phyloP scores from a whole-genome alignment of 352 stramenopile genomes.

The Thraustotheca clavata region DNA sequence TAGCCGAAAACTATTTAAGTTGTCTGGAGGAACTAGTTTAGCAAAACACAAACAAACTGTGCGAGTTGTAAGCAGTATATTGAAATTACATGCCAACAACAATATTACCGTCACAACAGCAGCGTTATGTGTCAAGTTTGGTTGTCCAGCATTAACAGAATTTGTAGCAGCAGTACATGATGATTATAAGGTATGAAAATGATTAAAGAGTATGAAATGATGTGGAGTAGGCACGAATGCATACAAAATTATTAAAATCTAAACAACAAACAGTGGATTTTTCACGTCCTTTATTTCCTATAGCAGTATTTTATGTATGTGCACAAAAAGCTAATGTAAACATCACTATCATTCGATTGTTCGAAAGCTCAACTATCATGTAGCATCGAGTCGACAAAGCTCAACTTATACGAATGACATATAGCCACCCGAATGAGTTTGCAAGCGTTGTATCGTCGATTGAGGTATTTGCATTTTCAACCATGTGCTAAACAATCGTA shows the following conservation, averaged over 20 bases:
- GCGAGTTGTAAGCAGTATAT: slow-evolving; percentile 3
- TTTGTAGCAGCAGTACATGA: slow-evolving; percentile 17
- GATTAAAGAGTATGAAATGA: too few relatives aligned
- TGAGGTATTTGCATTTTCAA: background rate
- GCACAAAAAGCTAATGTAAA: slow-evolving; percentile 12
- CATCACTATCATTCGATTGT: background rate
- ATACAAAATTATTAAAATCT: background rate
- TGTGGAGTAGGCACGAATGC: slow-evolving; percentile 18
- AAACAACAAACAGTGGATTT: slow-evolving; percentile 15
- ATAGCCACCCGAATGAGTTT: slow-evolving; percentile 19
- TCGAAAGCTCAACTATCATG: background rate
- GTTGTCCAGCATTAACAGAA: slow-evolving; percentile 12
- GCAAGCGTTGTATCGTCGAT: slow-evolving; percentile 19
- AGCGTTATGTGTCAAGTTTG: slow-evolving; percentile 18
- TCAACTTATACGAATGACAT: background rate
- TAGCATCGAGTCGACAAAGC: slow-evolving; percentile 18
- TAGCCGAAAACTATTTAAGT: slow-evolving; percentile 10
- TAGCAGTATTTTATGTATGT: slow-evolving; percentile 13
- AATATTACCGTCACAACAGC: slow-evolving; percentile 13
- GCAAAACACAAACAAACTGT: slow-evolving; percentile 19
- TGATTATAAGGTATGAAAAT: slow-evolving; percentile 20
- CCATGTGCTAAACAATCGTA: background rate
- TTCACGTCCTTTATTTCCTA: slow-evolving; percentile 17
- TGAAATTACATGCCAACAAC: background rate
- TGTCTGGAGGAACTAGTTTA: slow-evolving; percentile 5